These are phyloP conservation scores for Quercus cerris DNA, from an alignment of 306 rosid genomes.

Conservation along the genomic window DNA sequence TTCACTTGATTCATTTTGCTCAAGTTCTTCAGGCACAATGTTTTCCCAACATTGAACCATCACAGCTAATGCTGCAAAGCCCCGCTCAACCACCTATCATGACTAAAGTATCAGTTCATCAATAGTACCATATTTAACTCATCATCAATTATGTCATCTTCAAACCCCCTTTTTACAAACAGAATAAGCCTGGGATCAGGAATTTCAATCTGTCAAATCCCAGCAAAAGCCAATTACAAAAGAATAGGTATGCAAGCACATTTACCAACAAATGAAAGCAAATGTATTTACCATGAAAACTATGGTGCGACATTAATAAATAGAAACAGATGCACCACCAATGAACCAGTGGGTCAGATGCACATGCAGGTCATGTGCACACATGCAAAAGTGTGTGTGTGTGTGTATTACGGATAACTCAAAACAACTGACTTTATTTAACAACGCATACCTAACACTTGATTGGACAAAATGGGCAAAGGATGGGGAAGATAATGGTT, in stretches of 20 bases:
- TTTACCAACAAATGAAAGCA: slow-evolving; percentile 1
- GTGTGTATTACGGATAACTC: background rate
- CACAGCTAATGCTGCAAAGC: slow-evolving; percentile 68
- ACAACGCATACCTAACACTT: background rate
- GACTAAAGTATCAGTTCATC: slow-evolving; percentile 15
- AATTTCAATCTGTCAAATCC: background rate
- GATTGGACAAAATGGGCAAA: slow-evolving; percentile 7
- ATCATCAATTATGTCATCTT: slow-evolving; percentile 3
- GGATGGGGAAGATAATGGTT: background rate
- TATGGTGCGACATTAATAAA: background rate
- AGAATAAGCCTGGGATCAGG: background rate
- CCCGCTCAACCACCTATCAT: slow-evolving; percentile 71
- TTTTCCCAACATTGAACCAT: slow-evolving; percentile 77
- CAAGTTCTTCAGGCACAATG: slow-evolving; percentile 54
- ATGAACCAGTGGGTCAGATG: background rate
- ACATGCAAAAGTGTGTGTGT: background rate
- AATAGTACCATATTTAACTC: background rate
- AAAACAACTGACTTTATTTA: slow-evolving; percentile 1
- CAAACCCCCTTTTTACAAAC: background rate
- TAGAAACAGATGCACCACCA: background rate
- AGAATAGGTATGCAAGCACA: background rate
- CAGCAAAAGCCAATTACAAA: background rate
- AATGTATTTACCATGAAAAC: background rate
- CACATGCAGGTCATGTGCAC: background rate
- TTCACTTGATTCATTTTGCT: slow-evolving; percentile 44